Percentiles rank a stretch among this genome's conserved stretches.
Evolutionary conservation across 352 stramenopile species (phyloP).

Genomic region (Globisporangium echinulatum): DNA sequence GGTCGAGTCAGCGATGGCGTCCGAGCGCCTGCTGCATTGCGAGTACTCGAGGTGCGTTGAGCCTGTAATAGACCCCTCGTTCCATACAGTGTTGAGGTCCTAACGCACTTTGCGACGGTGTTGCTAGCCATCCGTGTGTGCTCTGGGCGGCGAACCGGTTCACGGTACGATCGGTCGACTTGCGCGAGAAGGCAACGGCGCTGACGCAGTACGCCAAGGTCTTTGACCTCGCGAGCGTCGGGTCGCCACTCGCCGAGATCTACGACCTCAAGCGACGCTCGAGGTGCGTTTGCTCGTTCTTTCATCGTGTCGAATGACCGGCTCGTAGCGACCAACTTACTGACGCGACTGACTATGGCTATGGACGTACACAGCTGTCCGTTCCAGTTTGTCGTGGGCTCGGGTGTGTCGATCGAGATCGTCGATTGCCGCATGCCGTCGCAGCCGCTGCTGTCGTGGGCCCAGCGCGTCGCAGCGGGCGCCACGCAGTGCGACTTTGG

Average conservation of each 20-base stretch:
- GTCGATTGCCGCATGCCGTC: slow-evolving; percentile 60
- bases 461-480: slow-evolving; percentile 17
- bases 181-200: slow-evolving; percentile 25
- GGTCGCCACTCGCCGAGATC: slow-evolving; percentile 36
- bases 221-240: slow-evolving; percentile 41
- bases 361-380: slow-evolving; percentile 26
- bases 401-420: slow-evolving; percentile 56
- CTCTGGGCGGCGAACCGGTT: slow-evolving; percentile 51
- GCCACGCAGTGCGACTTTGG: slow-evolving; percentile 23
- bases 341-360: background rate
- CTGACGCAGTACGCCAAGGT: slow-evolving; percentile 22
- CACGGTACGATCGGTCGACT: slow-evolving; percentile 37
- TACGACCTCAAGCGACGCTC: slow-evolving; percentile 56
- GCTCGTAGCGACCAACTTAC: background rate
- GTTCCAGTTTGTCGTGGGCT: slow-evolving; percentile 69
- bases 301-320: background rate
- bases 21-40: slow-evolving; percentile 44
- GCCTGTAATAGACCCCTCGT: background rate
- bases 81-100: background rate
- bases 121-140: slow-evolving; percentile 55
- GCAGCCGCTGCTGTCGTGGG: slow-evolving; percentile 58
- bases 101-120: too few relatives aligned
- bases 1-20: slow-evolving; percentile 12
- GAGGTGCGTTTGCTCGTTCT: slow-evolving; percentile 20
- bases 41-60: slow-evolving; percentile 66